Evolutionary conservation across 805 yeast species (phyloP), one percentile per base, ranked within the genome.

Genomic region (Tetrapisispora arboricola): DNA sequence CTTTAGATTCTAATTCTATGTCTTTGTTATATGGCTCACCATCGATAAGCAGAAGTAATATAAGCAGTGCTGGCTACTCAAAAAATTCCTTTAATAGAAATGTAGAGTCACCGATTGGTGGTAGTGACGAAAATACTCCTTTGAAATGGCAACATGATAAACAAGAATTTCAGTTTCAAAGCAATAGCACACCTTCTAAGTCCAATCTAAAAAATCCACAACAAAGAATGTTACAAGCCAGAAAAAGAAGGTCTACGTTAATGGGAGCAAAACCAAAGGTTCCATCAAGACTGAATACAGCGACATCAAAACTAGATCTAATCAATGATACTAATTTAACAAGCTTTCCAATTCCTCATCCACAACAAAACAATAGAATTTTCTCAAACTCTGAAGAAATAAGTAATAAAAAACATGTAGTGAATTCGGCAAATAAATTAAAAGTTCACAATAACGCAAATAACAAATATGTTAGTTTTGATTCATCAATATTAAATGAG

Each of bases 151-250:
- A 54, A 43, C 43, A 48, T n/a, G 53, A 50, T 10, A 40, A 46
- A 19, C 50, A 46, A 24, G 62, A 57, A 36, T 57, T 57, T 32
- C 46, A 43, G 15, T 57, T 57, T 36, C 49, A 56, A 15, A 52
- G 61, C 35, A 57, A 56, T 38, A 54, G 60, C 34, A 57, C 62
- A n/a, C 62, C 62, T 1, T 46, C 57, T 18, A 56, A 55, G 42
- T 55, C 51, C 39, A n/a, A 24, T 3, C 4, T 21, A 8, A 30
- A 35, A 11, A 32, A 43, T 32, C 26, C 20, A 5, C 42, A 36
- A 17, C 45, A 42, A 22, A 40, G 40, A 35, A 41, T 47, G 7
- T 13, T 45, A 8, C 50, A 48, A 37, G 47, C 41, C 10, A 42
- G 53, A 32, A 53, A 53, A 31, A 38, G 57, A 27, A 49, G 47